These are phyloP conservation scores for Fraxinus sp. DNA, from an alignment of 305 asterid species.

Conservation along the genomic window DNA sequence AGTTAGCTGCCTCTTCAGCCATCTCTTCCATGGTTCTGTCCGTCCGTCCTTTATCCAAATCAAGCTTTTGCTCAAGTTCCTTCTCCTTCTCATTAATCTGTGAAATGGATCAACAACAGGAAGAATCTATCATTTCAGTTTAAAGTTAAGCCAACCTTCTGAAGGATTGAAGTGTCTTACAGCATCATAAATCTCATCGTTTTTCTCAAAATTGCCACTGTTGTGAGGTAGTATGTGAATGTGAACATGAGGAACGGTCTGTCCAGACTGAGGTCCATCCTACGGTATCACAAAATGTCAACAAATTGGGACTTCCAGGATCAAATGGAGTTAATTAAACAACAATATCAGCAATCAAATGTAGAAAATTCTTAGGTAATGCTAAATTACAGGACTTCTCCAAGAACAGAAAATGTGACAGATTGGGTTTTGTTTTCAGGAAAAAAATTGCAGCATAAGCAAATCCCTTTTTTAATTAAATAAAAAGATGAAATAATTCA, in stretches of 20 bases:
- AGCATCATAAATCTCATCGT: slow-evolving; percentile 93
- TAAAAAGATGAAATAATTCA: background rate
- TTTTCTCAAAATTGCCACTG: slow-evolving; percentile 75
- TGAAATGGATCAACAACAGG: slow-evolving; percentile 20
- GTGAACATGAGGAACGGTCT: slow-evolving; percentile 89
- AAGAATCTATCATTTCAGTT: background rate
- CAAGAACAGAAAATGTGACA: background rate
- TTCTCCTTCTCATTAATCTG: slow-evolving; percentile 87
- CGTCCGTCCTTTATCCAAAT: slow-evolving; percentile 82
- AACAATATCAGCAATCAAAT: background rate
- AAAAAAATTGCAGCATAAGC: background rate
- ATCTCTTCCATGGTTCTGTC: slow-evolving; percentile 84
- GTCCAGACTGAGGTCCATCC: slow-evolving; percentile 99
- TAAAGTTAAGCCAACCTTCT: background rate
- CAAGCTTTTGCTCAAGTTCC: slow-evolving; percentile 79
- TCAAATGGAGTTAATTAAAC: background rate
- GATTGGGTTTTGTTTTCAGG: background rate
- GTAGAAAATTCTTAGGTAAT: background rate
- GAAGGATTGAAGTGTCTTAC: slow-evolving; percentile 43
- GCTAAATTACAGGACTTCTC: background rate
- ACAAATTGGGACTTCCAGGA: slow-evolving; percentile 12
- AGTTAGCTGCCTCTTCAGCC: slow-evolving; percentile 79
- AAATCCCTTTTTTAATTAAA: background rate
- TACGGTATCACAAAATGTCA: slow-evolving; percentile 28
- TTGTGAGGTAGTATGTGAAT: slow-evolving; percentile 87